phyloP scores from a whole-genome alignment of 106 monocot genomes.

The Cymbidium sinense region DNA sequence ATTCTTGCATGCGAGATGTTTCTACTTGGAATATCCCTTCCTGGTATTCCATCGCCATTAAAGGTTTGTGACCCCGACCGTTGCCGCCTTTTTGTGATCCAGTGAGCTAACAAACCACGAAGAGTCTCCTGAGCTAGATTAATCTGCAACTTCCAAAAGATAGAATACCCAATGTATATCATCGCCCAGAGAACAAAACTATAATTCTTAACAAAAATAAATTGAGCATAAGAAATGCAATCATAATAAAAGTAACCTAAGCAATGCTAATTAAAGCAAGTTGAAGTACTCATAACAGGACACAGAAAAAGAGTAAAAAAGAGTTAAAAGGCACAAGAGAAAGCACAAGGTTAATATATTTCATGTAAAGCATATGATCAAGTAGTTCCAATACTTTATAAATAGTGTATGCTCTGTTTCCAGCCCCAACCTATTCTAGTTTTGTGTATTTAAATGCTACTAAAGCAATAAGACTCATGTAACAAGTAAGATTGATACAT shows the following conservation, averaged over 20 bases:
- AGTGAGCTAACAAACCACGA: slow-evolving; percentile 69
- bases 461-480: neutral
- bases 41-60: slow-evolving; percentile 47
- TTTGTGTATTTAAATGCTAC: neutral
- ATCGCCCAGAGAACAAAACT: neutral
- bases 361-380: neutral
- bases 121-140: slow-evolving; percentile 97
- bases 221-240: neutral
- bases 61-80: slow-evolving; percentile 44
- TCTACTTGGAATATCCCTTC: slow-evolving; percentile 42
- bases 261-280: neutral
- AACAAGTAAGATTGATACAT: neutral
- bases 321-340: neutral
- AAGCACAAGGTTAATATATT: neutral
- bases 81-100: slow-evolving; percentile 75
- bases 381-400: neutral
- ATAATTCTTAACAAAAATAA: neutral
- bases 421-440: neutral
- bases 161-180: neutral
- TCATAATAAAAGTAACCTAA: neutral
- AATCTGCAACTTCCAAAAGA: slow-evolving; percentile 43
- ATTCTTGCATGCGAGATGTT: slow-evolving; percentile 51
- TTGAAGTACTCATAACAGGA: neutral
- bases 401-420: neutral
- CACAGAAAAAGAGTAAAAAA: neutral